A percentile compares a stretch with the other conserved stretches of the same genome.
These are phyloP conservation scores for Cyberlindnera euphorbiiphila DNA, from an alignment of 805 yeast genomes.

Conservation along the genomic window DNA sequence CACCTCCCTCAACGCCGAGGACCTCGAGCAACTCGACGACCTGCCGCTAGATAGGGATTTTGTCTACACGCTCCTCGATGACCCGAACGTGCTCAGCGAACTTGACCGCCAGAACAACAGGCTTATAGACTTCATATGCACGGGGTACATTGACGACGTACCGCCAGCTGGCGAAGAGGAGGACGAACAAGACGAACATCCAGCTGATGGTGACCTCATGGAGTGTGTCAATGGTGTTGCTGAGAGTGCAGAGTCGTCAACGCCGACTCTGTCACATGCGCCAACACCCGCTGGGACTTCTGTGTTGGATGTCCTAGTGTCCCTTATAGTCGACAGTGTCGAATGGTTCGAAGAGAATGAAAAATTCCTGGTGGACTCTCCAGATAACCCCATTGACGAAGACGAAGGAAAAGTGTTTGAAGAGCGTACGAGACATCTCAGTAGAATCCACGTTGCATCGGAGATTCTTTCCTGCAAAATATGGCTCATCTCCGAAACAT, in stretches of 20 bases:
- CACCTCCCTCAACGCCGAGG: slow-evolving; percentile 9
- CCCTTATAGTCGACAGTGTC: slow-evolving; percentile 38
- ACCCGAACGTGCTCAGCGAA: slow-evolving; percentile 35
- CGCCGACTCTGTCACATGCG: slow-evolving; percentile 2
- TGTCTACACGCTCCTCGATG: slow-evolving; percentile 35
- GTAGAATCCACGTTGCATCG: slow-evolving; percentile 59
- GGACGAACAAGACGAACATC: slow-evolving; percentile 17
- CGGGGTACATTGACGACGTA: slow-evolving; percentile 34
- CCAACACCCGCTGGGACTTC: slow-evolving; percentile 30
- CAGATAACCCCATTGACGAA: slow-evolving; percentile 1
- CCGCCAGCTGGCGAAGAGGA: slow-evolving; percentile 4
- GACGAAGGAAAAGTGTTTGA: slow-evolving; percentile 18
- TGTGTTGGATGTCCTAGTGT: slow-evolving; percentile 41
- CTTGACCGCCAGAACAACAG: slow-evolving; percentile 38
- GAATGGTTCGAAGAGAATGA: slow-evolving; percentile 35
- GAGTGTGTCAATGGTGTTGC: slow-evolving; percentile 5
- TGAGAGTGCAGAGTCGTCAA: background rate
- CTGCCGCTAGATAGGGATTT: slow-evolving; percentile 27
- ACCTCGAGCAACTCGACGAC: slow-evolving; percentile 8
- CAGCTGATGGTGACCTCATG: too few species aligned
- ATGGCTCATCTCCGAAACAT: slow-evolving; percentile 86
- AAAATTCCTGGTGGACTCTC: slow-evolving; percentile 6
- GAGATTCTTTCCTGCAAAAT: slow-evolving; percentile 87
- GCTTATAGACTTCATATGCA: slow-evolving; percentile 48
- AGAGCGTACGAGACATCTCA: slow-evolving; percentile 15